phyloP scores from a whole-genome alignment of 148 eudicot species.

The Arctostaphylos glauca region DNA sequence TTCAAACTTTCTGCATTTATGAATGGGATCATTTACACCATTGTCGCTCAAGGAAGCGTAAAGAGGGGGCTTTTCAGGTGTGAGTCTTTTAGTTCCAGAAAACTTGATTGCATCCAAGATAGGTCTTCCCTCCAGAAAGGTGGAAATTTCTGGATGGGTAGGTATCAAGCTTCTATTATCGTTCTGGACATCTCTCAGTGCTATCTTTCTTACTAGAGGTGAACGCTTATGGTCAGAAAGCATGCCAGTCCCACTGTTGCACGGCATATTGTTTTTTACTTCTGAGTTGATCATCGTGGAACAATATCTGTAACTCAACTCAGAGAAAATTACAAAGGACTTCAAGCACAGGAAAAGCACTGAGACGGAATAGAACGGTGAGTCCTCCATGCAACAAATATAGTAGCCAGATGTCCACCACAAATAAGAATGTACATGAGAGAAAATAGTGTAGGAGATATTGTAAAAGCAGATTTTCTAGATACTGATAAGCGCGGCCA shows the following conservation, averaged over 20 bases:
- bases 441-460: neutral
- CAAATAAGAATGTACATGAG: neutral
- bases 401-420: neutral
- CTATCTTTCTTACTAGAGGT: conserved; percentile 31
- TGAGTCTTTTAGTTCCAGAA: conserved; percentile 39
- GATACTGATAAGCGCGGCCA: neutral
- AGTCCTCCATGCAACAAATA: neutral
- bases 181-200: conserved; percentile 49
- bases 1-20: conserved; percentile 34
- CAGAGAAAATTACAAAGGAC: neutral
- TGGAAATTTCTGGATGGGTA: conserved; percentile 25
- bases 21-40: conserved; percentile 30
- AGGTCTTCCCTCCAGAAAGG: conserved; percentile 26
- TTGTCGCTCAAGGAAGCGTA: conserved; percentile 15
- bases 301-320: conserved; percentile 8
- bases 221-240: conserved; percentile 29
- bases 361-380: conserved; percentile 10
- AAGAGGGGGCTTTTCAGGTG: conserved; percentile 30
- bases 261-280: conserved; percentile 20
- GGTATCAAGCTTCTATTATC: conserved; percentile 26
- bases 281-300: conserved; percentile 38
- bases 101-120: conserved; percentile 29
- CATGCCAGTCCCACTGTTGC: conserved; percentile 15
- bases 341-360: conserved; percentile 15
- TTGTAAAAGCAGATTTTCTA: conserved; percentile 1